Base-by-base conservation (phyloP, 2,329 filamentous ascomycete species). In the Hypocrella siamensis region DNA sequence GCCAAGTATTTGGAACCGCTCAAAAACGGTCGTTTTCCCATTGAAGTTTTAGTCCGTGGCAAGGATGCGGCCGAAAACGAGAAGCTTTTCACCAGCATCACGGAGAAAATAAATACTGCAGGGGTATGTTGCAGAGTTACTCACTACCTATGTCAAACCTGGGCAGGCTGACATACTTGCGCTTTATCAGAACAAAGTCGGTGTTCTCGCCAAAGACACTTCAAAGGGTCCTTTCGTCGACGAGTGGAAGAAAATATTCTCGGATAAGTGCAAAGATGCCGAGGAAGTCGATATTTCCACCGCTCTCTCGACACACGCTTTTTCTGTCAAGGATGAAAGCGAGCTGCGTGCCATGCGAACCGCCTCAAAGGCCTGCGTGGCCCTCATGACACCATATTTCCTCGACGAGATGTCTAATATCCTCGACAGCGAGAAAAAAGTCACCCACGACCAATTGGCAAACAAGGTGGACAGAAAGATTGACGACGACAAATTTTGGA, bases 321-420 rank as follows among this genome's bases (percentile, higher is more conserved):
- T 98, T 52, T 79, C 88, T 12, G 71, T 93, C 53, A 98, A 98
- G 57, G 90, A 96, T 50, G 86, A 94, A 54, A 80, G 78, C 47
- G 90, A 98, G 57, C 65, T 98, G 42, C 82, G 88, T 42, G 79
- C 83, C 9, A 94, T 98, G 69, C 78, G 92, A 49, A 92, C 88
- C 43, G 85, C 88, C 4, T 90, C 90, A 34, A 81, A 90, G 50
- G 88, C 90, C 29, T 94, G 86, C 44, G 88, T 92, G 42, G 86
- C 85, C 36, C 65, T 96, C 37, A 92, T 96, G 77, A 84, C 84
- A 31, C 84, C 88, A 37, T 98, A 90, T 57, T 96, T 96, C 53
- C 77, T 98, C 42, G 90, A 98, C 50, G 86, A 94, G 53, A 96
- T 98, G 86, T 93, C 88, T 31, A 79, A 81, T 44, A 79, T 96